phyloP scores from a whole-genome alignment of 2,329 filamentous ascomycete species.

The Coniella vitis region DNA sequence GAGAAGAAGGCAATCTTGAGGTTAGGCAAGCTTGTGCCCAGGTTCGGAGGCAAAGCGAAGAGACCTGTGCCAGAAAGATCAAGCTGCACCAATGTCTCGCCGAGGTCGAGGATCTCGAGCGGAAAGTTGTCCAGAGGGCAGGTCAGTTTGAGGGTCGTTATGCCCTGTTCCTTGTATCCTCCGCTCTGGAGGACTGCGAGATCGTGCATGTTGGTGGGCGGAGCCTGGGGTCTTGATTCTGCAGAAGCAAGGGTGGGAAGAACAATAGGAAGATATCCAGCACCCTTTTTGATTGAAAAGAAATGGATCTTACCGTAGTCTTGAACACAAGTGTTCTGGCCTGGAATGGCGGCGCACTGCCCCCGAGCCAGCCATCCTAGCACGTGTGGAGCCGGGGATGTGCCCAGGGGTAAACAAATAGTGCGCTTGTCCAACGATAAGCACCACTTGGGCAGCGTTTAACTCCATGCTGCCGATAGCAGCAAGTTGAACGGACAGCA shows the following conservation, averaged over 20 bases:
- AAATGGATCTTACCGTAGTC: neutral
- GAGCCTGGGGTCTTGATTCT: neutral
- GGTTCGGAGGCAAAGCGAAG: slow-evolving; percentile 31
- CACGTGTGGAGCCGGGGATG: slow-evolving; percentile 8
- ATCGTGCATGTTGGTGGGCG: slow-evolving; percentile 24
- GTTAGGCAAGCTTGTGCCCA: slow-evolving; percentile 31
- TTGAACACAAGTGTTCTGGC: neutral
- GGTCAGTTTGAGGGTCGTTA: slow-evolving; percentile 30
- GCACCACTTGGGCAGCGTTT: neutral
- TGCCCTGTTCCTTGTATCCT: slow-evolving; percentile 23
- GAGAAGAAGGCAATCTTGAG: slow-evolving; percentile 42
- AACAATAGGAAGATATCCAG: neutral
- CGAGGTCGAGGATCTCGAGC: slow-evolving; percentile 32
- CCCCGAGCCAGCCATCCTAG: slow-evolving; percentile 10
- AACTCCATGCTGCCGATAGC: too few relatives aligned
- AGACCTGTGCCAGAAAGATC: slow-evolving; percentile 42
- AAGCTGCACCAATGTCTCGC: slow-evolving; percentile 35
- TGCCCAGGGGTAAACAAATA: slow-evolving; percentile 5
- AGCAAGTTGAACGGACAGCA: neutral
- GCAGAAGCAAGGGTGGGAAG: neutral
- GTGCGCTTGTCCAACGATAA: slow-evolving; percentile 7
- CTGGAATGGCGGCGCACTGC: neutral
- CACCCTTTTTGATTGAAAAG: neutral
- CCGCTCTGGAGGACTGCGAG: slow-evolving; percentile 26
- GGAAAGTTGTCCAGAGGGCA: slow-evolving; percentile 31